phyloP scores from a whole-genome alignment of 192 early-diverging fungal genomes.

The Coemansia pectinata region DNA sequence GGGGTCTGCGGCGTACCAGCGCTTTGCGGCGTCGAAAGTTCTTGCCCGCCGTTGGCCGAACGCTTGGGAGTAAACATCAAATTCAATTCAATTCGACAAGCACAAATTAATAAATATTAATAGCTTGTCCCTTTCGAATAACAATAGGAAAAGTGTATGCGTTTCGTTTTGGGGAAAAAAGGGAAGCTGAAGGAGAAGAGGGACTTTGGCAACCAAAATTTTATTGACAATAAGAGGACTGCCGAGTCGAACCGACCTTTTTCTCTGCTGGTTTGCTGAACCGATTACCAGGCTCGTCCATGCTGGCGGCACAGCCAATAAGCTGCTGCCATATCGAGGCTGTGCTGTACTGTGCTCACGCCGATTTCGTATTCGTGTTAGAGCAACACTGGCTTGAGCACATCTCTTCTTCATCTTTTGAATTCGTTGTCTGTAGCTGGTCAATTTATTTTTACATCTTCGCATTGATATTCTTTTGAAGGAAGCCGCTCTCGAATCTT shows the following conservation, averaged over 20 bases:
- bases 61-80: constrained; percentile 43
- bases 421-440: neutral
- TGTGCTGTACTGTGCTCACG: too few relatives aligned
- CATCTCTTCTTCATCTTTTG: neutral
- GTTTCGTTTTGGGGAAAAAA: constrained; percentile 2
- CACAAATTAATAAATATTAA: neutral
- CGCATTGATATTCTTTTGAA: neutral
- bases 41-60: constrained; percentile 13
- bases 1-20: constrained; percentile 36
- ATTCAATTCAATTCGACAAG: neutral
- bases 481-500: neutral
- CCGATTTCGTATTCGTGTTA: neutral
- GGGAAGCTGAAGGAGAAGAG: neutral
- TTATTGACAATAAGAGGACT: neutral
- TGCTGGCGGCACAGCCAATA: neutral
- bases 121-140: neutral
- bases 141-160: neutral
- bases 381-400: neutral
- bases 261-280: neutral
- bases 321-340: neutral
- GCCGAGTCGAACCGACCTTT: neutral
- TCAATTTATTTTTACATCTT: neutral
- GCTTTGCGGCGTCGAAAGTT: constrained; percentile 39
- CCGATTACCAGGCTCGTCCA: neutral
- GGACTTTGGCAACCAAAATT: neutral